Percentiles rank a stretch among this genome's conserved stretches.
phyloP scores from a whole-genome alignment of 2,329 filamentous ascomycete genomes.

The Colletotrichum limetticola region DNA sequence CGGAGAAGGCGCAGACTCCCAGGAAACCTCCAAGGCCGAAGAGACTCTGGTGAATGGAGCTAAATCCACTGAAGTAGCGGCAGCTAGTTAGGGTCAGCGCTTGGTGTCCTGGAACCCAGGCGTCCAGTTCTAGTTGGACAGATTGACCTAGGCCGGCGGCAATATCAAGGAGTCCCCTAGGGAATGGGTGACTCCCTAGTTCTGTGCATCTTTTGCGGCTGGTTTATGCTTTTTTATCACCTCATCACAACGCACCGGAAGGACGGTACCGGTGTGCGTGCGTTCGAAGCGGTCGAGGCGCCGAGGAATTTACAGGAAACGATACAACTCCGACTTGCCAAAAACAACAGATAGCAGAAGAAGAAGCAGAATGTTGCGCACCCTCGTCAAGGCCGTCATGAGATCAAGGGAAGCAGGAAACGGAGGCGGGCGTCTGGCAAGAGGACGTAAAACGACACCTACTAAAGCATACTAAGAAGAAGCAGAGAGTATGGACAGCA shows the following conservation, averaged over 20 bases:
- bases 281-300: not conserved
- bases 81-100: conserved; percentile 5
- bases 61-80: conserved; percentile 10
- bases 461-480: not conserved
- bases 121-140: not conserved
- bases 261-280: not conserved
- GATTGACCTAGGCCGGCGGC: not conserved
- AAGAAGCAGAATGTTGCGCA: not conserved
- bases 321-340: not conserved
- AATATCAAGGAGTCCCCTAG: not conserved
- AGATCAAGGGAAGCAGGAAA: not conserved
- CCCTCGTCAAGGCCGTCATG: not conserved
- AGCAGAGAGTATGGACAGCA: not conserved
- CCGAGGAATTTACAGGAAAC: not conserved
- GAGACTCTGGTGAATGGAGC: conserved; percentile 20
- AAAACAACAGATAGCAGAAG: not conserved
- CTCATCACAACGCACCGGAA: not conserved
- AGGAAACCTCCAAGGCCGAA: conserved; percentile 23
- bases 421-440: not conserved
- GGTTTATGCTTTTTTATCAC: not conserved
- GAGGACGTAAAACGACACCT: not conserved
- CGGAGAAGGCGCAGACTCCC: conserved; percentile 39
- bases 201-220: not conserved
- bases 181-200: not conserved
- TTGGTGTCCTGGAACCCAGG: not conserved